Evolutionary conservation across 805 yeast species (phyloP).

Genomic region (Kodamaea fukazawae): DNA sequence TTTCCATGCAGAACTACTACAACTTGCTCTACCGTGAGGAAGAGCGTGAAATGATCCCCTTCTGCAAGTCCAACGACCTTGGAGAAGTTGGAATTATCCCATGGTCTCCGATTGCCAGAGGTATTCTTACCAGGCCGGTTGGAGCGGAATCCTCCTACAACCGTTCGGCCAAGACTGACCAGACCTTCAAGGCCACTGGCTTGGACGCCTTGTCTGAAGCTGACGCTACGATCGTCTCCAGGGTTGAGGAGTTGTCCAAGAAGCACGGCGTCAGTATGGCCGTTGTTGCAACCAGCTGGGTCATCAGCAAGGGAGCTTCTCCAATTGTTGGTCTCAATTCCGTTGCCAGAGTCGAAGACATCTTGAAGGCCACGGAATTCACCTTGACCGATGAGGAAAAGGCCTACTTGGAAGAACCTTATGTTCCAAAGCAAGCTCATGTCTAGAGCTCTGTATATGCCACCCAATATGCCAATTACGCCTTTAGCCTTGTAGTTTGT

Average conservation of each 20-base stretch:
- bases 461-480: too few species aligned
- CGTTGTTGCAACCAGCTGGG: constrained; percentile 53
- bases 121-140: constrained; percentile 50
- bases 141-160: constrained; percentile 7
- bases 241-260: constrained; percentile 57
- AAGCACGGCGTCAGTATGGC: constrained; percentile 52
- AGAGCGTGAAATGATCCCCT: constrained; percentile 61
- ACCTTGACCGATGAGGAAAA: constrained; percentile 37
- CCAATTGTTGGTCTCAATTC: constrained; percentile 58
- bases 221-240: constrained; percentile 30
- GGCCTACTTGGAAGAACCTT: constrained; percentile 38
- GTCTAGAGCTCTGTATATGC: too few species aligned
- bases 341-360: constrained; percentile 51
- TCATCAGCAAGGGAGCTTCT: constrained; percentile 44
- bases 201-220: constrained; percentile 15
- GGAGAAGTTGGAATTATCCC: constrained; percentile 55
- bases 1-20: constrained; percentile 58
- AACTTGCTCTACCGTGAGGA: constrained; percentile 60
- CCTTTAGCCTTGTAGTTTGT: too few species aligned
- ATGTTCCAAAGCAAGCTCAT: constrained; percentile 22
- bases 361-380: constrained; percentile 40
- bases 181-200: constrained; percentile 9
- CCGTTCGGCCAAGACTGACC: constrained; percentile 12
- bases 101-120: constrained; percentile 60
- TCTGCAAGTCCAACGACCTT: constrained; percentile 42